Evolutionary conservation across 2,329 filamentous ascomycete genomes (phyloP).

Genomic region (Orbilia blumenaviensis): DNA sequence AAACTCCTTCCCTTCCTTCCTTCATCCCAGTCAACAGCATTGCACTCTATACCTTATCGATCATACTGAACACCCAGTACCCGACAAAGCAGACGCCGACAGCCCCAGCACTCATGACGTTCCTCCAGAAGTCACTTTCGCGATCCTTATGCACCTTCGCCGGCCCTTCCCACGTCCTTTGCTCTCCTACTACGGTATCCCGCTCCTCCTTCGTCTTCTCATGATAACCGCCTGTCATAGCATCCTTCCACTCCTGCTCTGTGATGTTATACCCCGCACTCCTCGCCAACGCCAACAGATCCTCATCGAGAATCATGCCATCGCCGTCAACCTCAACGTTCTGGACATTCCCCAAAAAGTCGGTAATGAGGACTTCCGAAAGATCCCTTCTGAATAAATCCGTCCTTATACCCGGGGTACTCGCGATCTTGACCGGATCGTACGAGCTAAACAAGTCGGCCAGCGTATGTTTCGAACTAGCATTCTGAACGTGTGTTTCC

Average conservation of each 20-base stretch:
- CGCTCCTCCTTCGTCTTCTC: constrained; percentile 59
- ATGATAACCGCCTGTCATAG: constrained; percentile 60
- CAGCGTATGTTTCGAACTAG: constrained; percentile 85
- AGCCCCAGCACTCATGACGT: constrained; percentile 70
- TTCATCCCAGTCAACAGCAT: neutral
- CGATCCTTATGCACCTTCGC: constrained; percentile 56
- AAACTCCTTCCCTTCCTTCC: neutral
- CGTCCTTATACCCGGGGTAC: constrained; percentile 88
- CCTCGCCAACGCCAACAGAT: constrained; percentile 76
- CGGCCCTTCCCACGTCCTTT: constrained; percentile 55
- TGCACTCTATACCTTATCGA: constrained; percentile 26
- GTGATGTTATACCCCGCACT: constrained; percentile 72
- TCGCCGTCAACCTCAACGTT: constrained; percentile 86
- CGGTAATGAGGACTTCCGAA: constrained; percentile 73
- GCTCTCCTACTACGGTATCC: constrained; percentile 53
- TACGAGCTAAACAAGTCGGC: constrained; percentile 97
- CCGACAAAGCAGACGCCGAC: constrained; percentile 69
- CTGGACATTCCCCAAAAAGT: constrained; percentile 98
- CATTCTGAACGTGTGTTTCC: constrained; percentile 85
- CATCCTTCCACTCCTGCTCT: constrained; percentile 65
- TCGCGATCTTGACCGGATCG: constrained; percentile 93
- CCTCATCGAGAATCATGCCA: constrained; percentile 70
- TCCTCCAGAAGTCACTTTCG: constrained; percentile 63
- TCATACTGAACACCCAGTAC: constrained; percentile 48
- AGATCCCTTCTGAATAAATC: constrained; percentile 81